Percentiles rank a stretch among this genome's conserved stretches.
Conservation (phyloP, 2,329 filamentous ascomycete genomes). For the Lachnum nothofagi region DNA sequence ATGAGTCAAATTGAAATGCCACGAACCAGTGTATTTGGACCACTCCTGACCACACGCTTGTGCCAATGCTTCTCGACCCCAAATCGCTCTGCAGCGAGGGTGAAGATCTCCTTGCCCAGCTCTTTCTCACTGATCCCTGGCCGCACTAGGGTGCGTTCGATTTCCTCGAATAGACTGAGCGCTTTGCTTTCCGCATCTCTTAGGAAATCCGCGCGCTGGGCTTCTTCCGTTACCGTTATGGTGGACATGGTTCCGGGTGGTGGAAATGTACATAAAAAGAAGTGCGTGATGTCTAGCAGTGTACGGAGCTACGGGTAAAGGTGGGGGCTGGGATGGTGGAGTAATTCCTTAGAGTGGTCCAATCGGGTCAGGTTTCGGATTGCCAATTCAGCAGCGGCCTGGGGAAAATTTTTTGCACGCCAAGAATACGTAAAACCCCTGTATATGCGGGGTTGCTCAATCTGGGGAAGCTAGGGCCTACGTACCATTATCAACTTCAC, state of each 20-base stretch:
- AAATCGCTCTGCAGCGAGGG: conserved; percentile 39
- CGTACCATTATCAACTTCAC: not conserved
- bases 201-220: conserved; percentile 35
- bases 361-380: too few relatives aligned
- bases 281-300: not conserved
- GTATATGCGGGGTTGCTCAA: not conserved
- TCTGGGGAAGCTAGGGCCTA: not conserved
- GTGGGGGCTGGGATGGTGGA: too few relatives aligned
- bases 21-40: conserved; percentile 46
- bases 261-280: not conserved
- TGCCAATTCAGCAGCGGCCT: too few relatives aligned
- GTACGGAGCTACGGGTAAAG: not conserved
- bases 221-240: not conserved
- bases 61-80: conserved; percentile 48
- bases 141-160: conserved; percentile 41
- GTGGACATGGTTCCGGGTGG: not conserved
- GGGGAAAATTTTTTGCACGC: too few relatives aligned
- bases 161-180: conserved; percentile 42
- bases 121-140: conserved; percentile 44
- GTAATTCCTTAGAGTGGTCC: too few relatives aligned
- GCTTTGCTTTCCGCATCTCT: conserved; percentile 45
- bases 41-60: conserved; percentile 46
- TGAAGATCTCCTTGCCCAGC: conserved; percentile 44
- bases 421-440: too few relatives aligned
- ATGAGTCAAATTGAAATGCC: too few relatives aligned